Evolutionary conservation across 129 eudicot genomes (phyloP), one percentile per base, ranked within the genome.

Genomic region (Artemisia annua): DNA sequence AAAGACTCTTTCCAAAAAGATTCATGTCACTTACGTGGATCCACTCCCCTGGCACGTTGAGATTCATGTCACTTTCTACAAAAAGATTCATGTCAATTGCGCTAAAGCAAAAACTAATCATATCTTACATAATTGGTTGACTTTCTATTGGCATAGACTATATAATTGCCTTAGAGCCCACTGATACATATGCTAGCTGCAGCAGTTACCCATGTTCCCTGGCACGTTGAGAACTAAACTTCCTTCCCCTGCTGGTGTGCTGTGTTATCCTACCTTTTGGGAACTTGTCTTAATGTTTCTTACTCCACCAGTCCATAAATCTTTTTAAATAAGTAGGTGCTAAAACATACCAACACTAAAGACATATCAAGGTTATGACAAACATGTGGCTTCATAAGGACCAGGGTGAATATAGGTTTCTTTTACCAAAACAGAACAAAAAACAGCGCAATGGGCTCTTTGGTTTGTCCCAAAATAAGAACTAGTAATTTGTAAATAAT

Each of bases 101-200:
- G 12, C 75, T 71, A 43, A 70, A 19, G 55, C n/a, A 35, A 57
- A 67, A 48, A 12, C 56, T 54, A 66, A 44, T 66, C 16, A 66
- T 17, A 46, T 9, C 57, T 16, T 48, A 18, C 11, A 66, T 18
- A 55, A 12, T 12, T 3, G 16, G 43, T 19, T 48, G 35, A 46
- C 3, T 46, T 66, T 46, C 49, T 11, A 44, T 46, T 11, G 70
- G 70, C 35, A 14, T 44, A 4, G 44, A 19, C 5, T 19, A 11
- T 66, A 66, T 48, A 55, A 57, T 19, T 19, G 63, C 22, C 63
- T 16, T 22, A 57, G 26, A 11, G 32, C 26, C 5, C 63, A 9
- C 15, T 58, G 11, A 58, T 4, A 22, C 26, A 22, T 2, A 58
- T 5, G 28, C 39, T 58, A 58, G 64, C 60, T 19, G 26, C 32